phyloP scores from a whole-genome alignment of 768 basidiomycete species.

The Podaxis mareebaensis region DNA sequence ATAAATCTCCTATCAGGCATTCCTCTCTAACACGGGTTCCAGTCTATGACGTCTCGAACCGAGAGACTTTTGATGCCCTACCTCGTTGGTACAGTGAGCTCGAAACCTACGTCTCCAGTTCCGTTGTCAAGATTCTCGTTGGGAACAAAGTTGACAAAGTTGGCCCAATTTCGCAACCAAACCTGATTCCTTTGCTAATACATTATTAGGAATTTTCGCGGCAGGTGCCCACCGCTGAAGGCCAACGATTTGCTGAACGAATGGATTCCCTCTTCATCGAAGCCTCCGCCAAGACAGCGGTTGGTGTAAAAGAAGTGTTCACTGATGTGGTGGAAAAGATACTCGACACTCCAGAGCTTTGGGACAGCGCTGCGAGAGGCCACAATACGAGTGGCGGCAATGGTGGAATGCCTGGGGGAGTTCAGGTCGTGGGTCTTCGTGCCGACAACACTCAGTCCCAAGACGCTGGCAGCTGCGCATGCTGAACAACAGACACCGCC shows the following conservation, averaged over 20 bases:
- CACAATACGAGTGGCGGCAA: constrained; percentile 40
- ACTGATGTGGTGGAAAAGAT: constrained; percentile 79
- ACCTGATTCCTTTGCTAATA: neutral
- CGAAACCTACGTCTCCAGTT: constrained; percentile 85
- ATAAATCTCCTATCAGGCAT: neutral
- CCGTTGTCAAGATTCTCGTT: constrained; percentile 92
- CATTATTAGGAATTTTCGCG: constrained; percentile 78
- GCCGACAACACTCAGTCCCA: constrained; percentile 24
- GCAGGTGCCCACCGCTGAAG: constrained; percentile 81
- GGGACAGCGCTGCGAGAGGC: constrained; percentile 44
- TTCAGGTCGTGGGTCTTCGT: constrained; percentile 42
- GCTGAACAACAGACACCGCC: constrained; percentile 19
- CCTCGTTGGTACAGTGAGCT: constrained; percentile 91
- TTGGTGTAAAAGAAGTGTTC: constrained; percentile 76
- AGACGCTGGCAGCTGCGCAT: constrained; percentile 29
- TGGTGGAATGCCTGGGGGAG: constrained; percentile 52
- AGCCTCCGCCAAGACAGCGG: constrained; percentile 88
- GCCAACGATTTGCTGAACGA: constrained; percentile 73
- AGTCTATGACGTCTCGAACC: constrained; percentile 96
- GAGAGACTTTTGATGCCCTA: constrained; percentile 93
- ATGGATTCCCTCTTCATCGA: constrained; percentile 90
- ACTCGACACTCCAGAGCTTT: constrained; percentile 80
- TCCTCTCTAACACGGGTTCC: neutral
- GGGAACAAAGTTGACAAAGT: constrained; percentile 93
- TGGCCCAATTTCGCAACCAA: neutral